Evolutionary conservation across 106 monocot genomes (phyloP), one percentile per base, ranked within the genome.

Genomic region (Dendrobium officinale): DNA sequence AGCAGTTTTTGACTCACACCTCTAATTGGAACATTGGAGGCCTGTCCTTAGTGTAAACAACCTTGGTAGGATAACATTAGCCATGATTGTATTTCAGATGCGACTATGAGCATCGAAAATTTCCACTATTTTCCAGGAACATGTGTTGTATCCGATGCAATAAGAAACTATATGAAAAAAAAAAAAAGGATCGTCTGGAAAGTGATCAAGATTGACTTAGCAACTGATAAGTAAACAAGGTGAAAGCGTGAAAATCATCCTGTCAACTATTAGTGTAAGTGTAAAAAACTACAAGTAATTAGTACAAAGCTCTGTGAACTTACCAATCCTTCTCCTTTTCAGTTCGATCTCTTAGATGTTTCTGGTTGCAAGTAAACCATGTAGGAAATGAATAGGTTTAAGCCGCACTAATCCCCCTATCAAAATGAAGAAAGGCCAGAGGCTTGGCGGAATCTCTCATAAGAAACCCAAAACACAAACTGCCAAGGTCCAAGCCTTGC

Each of bases 401-500:
- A 70, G 11, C 43, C 20, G 20, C 19, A 20, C 1, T n/a, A 22
- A 5, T 4, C 22, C 2, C 13, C 37, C 37, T 59, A 82, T 86
- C 77, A 96, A 74, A 96, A 96, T 44, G 96, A 88, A 47, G 93
- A 84, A 75, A 96, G 85, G 54, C 96, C 96, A 78, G 84, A 81
- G 26, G 42, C 78, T 67, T 75, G 67, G 9, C 96, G 83, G 15
- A 93, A 72, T 78, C 80, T 86, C 82, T 96, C 96, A 78, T 93
- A 96, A 29, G 93, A 90, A 85, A 96, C 91, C 93, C 93, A 93
- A 81, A 96, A 96, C 4, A 93, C 87, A 85, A 93, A 96, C 59
- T 96, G 96, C 96, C 96, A 96, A 48, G 93, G 96, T 11, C 96
- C 96, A 2, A 96, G 91, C 77, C 93, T 90, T 6, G 93, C 93